Base-by-base conservation (phyloP, 768 basidiomycete species). In the Tremella yokohamensis region DNA sequence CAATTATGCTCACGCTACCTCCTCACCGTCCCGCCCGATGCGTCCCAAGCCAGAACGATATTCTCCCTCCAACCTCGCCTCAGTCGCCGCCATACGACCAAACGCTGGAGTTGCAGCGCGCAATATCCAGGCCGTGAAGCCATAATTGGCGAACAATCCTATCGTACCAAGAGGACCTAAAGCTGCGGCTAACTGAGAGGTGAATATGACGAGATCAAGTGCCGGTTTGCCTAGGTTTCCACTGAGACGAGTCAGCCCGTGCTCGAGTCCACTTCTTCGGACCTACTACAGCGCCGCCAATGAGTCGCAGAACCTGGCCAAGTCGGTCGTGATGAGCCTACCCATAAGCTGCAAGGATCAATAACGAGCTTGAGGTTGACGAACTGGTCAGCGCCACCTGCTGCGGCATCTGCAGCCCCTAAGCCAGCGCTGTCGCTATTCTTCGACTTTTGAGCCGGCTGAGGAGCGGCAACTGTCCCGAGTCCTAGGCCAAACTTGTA, bases 151-250 rank as follows among this genome's bases (percentile, higher is more conserved):
- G 68, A 89, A 89, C 9, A 97, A 80, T 4, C 92, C 79, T 1
- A 85, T 56, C 0, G 88, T 90, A 1, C 93, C 94, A n/a, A 86
- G 83, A 0, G 87, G 79, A 11, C 93, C 93, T 16, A 97, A 83
- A 0, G 89, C 88, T 15, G 85, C 84, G 0, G 90, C 86, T 11
- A 97, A 84, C 69, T 97, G 93, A 8, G 86, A 86, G 0, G 91
- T 94, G 79, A 97, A 98, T 48, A 98, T 84, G 22, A 92, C 76
- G 42, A 96, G 80, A 74, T 97, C 93, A 16, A 97, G 84, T 0
- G 87, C 84, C 0, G 94, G 93, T 72, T 98, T 98, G 61, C 93
- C 84, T 37, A 96, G 72, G 74, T 98, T 98, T 4, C 93, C 92
- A 70, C 91, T 93, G 63, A 16, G 15, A 11, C 40, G 25, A 45